Evolutionary conservation across 371 early-diverging fungal genomes (phyloP).

Genomic region (Lichtheimia ornata): DNA sequence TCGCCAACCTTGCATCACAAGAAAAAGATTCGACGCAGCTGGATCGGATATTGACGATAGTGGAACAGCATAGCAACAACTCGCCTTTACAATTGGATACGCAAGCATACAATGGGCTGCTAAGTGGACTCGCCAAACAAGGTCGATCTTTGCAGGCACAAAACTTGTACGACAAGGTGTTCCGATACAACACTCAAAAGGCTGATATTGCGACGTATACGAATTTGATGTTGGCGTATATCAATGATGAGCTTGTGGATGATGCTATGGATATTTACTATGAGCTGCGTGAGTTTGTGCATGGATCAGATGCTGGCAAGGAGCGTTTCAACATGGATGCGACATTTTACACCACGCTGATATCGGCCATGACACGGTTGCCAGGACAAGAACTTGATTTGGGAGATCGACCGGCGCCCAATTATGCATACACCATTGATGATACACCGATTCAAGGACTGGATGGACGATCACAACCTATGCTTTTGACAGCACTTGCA

Average conservation of each 20-base stretch:
- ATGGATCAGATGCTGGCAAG: conserved; percentile 10
- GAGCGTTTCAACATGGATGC: conserved; percentile 21
- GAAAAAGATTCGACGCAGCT: conserved; percentile 5
- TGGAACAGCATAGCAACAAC: conserved; percentile 8
- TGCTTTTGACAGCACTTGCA: conserved; percentile 30
- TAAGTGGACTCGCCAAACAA: conserved; percentile 30
- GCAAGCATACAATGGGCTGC: conserved; percentile 27
- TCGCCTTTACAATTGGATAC: conserved; percentile 9
- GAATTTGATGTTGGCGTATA: conserved; percentile 42
- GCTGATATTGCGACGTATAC: conserved; percentile 38
- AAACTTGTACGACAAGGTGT: conserved; percentile 33
- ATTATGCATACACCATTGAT: conserved; percentile 28
- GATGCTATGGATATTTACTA: conserved; percentile 51
- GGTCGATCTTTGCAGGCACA: conserved; percentile 44
- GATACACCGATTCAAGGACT: conserved; percentile 21
- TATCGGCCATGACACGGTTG: conserved; percentile 21
- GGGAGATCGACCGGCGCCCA: conserved; percentile 9
- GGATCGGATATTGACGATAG: not conserved
- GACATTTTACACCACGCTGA: conserved; percentile 25
- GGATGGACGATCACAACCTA: conserved; percentile 29
- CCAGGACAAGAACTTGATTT: conserved; percentile 2
- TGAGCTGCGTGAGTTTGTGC: conserved; percentile 35
- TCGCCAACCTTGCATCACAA: conserved; percentile 27
- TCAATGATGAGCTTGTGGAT: conserved; percentile 33
- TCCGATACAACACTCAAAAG: conserved; percentile 22